Conservation (phyloP, 805 yeast species). For the Pichia pseudocactophila region DNA sequence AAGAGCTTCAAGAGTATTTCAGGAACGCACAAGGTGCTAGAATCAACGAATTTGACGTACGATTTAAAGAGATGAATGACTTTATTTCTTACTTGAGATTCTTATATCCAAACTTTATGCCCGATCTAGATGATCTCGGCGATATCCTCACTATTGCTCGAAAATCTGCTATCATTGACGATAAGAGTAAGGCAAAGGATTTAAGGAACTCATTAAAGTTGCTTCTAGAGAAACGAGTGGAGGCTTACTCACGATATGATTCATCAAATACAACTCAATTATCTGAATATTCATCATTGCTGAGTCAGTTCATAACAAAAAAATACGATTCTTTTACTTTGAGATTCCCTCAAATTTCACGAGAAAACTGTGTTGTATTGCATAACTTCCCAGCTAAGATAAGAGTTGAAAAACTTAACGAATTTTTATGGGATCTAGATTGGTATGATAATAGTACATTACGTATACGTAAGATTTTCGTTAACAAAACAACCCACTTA, state of each 20-base stretch:
- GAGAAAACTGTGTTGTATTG: slow-evolving; percentile 29
- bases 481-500: slow-evolving; percentile 7
- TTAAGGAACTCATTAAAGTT: not conserved
- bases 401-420: slow-evolving; percentile 27
- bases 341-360: not conserved
- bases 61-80: slow-evolving; percentile 24
- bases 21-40: not conserved
- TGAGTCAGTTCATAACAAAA: not conserved
- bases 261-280: not conserved
- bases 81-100: slow-evolving; percentile 31
- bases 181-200: not conserved
- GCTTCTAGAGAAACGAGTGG: not conserved
- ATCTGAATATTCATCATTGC: not conserved
- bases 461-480: slow-evolving; percentile 11
- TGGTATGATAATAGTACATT: slow-evolving; percentile 25
- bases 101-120: slow-evolving; percentile 17
- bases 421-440: slow-evolving; percentile 42
- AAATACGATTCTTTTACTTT: not conserved
- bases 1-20: slow-evolving; percentile 9
- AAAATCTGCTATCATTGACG: not conserved
- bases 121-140: slow-evolving; percentile 13
- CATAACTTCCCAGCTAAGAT: slow-evolving; percentile 40
- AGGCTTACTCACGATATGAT: not conserved
- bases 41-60: slow-evolving; percentile 33
- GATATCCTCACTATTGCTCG: not conserved